Evolutionary conservation across 2,329 filamentous ascomycete species (phyloP).

Genomic region (Lachnellula subtilissima): DNA sequence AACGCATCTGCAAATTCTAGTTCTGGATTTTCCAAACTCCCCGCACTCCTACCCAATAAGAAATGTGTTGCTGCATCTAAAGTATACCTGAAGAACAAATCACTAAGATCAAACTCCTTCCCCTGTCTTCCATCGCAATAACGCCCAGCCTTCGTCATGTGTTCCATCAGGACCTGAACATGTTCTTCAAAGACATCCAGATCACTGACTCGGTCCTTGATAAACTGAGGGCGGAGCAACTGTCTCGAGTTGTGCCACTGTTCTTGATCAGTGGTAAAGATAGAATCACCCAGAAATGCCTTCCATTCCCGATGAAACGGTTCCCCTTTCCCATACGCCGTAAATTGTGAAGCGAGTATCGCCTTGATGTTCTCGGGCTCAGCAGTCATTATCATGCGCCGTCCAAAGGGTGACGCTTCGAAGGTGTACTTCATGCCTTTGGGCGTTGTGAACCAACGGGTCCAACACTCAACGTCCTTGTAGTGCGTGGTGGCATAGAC

Average conservation of each 20-base stretch:
- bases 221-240: conserved; percentile 80
- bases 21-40: conserved; percentile 49
- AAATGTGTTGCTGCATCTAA: conserved; percentile 86
- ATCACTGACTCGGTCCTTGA: conserved; percentile 78
- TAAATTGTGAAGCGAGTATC: conserved; percentile 80
- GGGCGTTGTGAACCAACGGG: conserved; percentile 42
- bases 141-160: conserved; percentile 57
- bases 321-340: conserved; percentile 77
- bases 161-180: conserved; percentile 65
- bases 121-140: conserved; percentile 45
- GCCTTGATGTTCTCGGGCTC: conserved; percentile 92
- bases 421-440: conserved; percentile 47
- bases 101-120: conserved; percentile 62
- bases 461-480: conserved; percentile 59
- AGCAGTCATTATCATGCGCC: conserved; percentile 57
- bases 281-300: conserved; percentile 69
- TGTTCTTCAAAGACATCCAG: conserved; percentile 77
- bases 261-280: conserved; percentile 75
- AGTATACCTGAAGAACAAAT: conserved; percentile 79
- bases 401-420: conserved; percentile 41
- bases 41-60: conserved; percentile 71
- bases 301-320: conserved; percentile 71
- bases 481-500: conserved; percentile 49
- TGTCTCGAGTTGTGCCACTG: conserved; percentile 77
- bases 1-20: conserved; percentile 78